Evolutionary conservation across 176 grass and related monocot species (phyloP).

Genomic region (Phoenix dactylifera): DNA sequence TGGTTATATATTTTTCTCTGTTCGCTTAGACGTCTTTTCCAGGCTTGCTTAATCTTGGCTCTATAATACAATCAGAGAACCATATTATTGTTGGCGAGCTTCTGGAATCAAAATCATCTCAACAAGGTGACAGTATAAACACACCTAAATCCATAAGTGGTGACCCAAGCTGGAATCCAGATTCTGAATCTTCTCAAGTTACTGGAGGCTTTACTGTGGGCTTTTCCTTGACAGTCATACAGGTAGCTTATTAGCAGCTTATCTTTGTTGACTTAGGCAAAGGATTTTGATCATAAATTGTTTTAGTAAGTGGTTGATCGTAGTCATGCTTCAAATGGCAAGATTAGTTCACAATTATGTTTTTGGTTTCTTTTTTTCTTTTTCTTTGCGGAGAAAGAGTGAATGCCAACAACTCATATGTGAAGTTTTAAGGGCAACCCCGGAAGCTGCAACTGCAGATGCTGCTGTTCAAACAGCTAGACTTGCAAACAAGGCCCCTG

Average conservation of each 20-base stretch:
- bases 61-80: conserved; percentile 49
- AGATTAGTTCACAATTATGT: background rate
- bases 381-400: conserved; percentile 48
- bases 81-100: conserved; percentile 91
- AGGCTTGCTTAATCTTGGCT: background rate
- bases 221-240: conserved; percentile 81
- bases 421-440: conserved; percentile 96
- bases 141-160: conserved; percentile 44
- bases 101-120: conserved; percentile 73
- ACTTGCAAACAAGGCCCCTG: conserved; percentile 80
- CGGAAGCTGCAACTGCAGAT: conserved; percentile 96
- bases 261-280: too few species aligned
- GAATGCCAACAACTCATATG: conserved; percentile 98
- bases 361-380: conserved; percentile 12
- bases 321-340: too few species aligned
- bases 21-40: background rate
- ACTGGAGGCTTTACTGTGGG: conserved; percentile 87
- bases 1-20: background rate
- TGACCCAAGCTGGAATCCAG: conserved; percentile 63
- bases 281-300: too few species aligned
- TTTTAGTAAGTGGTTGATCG: too few species aligned
- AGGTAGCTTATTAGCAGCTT: conserved; percentile 33
- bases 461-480: conserved; percentile 94
- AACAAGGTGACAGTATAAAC: conserved; percentile 48
- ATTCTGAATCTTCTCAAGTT: conserved; percentile 85